phyloP scores from a whole-genome alignment of 2,329 filamentous ascomycete species.

The Malbranchea zuffiana region DNA sequence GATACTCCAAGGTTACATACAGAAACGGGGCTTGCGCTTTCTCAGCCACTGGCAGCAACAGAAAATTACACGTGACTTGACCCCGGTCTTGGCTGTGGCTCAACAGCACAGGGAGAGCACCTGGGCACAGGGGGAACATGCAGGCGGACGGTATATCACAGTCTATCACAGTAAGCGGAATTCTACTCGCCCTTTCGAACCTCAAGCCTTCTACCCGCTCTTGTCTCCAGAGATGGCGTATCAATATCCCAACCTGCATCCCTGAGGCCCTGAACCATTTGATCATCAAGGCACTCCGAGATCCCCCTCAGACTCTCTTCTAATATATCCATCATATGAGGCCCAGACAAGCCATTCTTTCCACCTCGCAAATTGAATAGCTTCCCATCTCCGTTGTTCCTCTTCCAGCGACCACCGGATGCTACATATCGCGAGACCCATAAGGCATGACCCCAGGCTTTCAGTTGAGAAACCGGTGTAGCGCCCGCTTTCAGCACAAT shows the following conservation, averaged over 20 bases:
- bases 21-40: too few species aligned
- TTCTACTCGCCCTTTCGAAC: constrained; percentile 7
- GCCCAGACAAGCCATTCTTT: constrained; percentile 22
- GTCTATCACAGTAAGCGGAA: too few species aligned
- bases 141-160: too few species aligned
- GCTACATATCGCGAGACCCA: constrained; percentile 30
- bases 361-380: not conserved
- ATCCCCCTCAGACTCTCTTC: constrained; percentile 29
- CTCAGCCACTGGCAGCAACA: too few species aligned
- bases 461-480: constrained; percentile 42
- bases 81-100: too few species aligned
- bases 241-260: constrained; percentile 56
- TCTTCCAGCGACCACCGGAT: too few species aligned
- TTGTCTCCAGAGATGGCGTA: constrained; percentile 55
- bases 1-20: too few species aligned
- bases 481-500: constrained; percentile 55
- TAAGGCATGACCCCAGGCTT: constrained; percentile 53
- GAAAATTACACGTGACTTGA: too few species aligned
- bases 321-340: constrained; percentile 32
- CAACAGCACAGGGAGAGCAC: too few species aligned
- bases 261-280: constrained; percentile 31
- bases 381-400: not conserved
- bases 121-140: too few species aligned
- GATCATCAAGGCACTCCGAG: constrained; percentile 35
- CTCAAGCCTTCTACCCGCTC: constrained; percentile 36